Percentiles rank a stretch among this genome's conserved stretches.
Conservation (phyloP, 2,329 filamentous ascomycete genomes). For the Microdochium trichocladiopsis region DNA sequence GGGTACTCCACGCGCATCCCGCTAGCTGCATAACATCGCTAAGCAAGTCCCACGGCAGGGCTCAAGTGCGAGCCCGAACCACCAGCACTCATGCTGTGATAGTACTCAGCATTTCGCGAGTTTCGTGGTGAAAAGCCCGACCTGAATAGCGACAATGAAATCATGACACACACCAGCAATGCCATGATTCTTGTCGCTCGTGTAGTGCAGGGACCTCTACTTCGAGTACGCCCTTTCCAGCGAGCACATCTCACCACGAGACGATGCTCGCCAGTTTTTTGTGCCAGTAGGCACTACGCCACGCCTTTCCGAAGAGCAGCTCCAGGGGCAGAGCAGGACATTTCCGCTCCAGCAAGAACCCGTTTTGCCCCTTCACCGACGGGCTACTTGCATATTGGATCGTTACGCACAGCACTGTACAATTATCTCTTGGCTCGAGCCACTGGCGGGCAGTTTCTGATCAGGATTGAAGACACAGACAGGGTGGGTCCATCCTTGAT, state of each 20-base stretch:
- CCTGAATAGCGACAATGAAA: background rate
- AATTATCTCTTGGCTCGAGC: constrained; percentile 87
- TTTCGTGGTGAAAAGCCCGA: too few relatives aligned
- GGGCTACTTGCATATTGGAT: constrained; percentile 87
- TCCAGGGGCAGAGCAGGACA: background rate
- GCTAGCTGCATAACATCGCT: too few relatives aligned
- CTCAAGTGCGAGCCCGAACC: too few relatives aligned
- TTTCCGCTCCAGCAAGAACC: constrained; percentile 54
- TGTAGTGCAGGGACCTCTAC: background rate
- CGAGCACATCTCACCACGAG: background rate
- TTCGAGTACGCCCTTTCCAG: background rate
- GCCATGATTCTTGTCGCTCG: background rate
- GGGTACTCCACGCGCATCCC: too few relatives aligned
- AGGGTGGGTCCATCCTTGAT: constrained; percentile 46
- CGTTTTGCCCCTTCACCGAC: constrained; percentile 96
- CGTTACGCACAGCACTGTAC: constrained; percentile 86
- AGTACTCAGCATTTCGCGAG: too few relatives aligned
- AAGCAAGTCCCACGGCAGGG: too few relatives aligned
- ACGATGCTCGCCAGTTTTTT: background rate
- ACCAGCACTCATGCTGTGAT: too few relatives aligned
- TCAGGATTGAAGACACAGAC: constrained; percentile 94
- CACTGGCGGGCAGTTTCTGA: constrained; percentile 82
- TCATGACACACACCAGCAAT: background rate
- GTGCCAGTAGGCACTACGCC: background rate
- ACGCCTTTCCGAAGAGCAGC: background rate